Evolutionary conservation across 2,329 filamentous ascomycete genomes (phyloP).

Genomic region (Xylariaceae sp.): DNA sequence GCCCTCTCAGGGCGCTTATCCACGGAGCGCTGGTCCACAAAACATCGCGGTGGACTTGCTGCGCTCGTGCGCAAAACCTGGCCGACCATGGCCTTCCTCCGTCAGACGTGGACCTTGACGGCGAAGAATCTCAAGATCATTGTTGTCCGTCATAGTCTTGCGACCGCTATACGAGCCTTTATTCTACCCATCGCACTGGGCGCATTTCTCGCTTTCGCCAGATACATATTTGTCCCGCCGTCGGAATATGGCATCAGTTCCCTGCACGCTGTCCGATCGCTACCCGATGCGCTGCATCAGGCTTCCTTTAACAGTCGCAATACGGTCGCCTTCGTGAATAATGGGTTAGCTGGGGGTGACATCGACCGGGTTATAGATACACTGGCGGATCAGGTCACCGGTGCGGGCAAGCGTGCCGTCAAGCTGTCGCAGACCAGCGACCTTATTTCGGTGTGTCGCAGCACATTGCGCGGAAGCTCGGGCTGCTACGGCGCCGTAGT

Average conservation of each 20-base stretch:
- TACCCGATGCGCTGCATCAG: constrained; percentile 58
- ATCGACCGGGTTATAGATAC: constrained; percentile 67
- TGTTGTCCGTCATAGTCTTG: constrained; percentile 48
- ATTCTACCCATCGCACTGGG: constrained; percentile 56
- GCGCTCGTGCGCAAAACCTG: neutral
- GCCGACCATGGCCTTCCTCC: constrained; percentile 47
- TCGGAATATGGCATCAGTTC: constrained; percentile 69
- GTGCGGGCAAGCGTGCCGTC: constrained; percentile 52
- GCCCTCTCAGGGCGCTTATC: neutral
- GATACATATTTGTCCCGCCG: constrained; percentile 78
- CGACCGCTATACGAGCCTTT: constrained; percentile 54
- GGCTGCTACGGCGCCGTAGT: constrained; percentile 69
- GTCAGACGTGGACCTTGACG: constrained; percentile 58
- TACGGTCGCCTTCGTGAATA: constrained; percentile 76
- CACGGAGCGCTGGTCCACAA: neutral
- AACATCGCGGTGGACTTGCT: neutral
- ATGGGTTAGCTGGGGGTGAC: constrained; percentile 61
- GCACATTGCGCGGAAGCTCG: constrained; percentile 62
- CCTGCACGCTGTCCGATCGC: constrained; percentile 56
- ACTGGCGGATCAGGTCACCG: constrained; percentile 55
- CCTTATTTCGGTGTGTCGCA: constrained; percentile 60
- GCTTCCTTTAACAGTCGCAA: constrained; percentile 55
- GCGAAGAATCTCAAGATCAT: constrained; percentile 60
- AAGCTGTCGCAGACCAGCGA: constrained; percentile 53
- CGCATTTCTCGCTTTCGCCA: constrained; percentile 64